Evolutionary conservation across 2,329 filamentous ascomycete genomes (phyloP), one percentile per base, ranked within the genome.

Genomic region (Chaetomiaceae sp.): DNA sequence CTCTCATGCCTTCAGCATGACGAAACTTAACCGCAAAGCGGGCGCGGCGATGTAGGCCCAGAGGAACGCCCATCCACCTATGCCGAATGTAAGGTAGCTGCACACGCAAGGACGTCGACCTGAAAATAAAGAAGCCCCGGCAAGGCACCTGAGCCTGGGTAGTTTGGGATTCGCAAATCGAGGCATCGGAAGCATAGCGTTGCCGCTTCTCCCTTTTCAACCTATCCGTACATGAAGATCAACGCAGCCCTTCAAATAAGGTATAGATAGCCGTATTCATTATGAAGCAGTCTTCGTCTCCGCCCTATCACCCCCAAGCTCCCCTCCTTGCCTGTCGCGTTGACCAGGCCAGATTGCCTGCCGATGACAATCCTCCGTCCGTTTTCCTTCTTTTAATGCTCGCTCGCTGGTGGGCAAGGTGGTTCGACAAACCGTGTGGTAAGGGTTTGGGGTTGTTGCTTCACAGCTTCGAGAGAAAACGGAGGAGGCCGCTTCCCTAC

Each of bases 401-500:
- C 29, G 47, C 47, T 49, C 44, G 55, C 43, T 54, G 23, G 8
- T 19, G 31, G 29, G 11, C 19, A 31, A 45, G 34, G 33, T 25
- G 33, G 29, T 34, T 43, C 1, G 36, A 25, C 17, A 34, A 17
- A 20, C n/a, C 19, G 25, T 44, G 39, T 39, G 34, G 36, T 47
- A 25, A 29, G 6, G 47, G 12, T 20, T 20, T 27, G 4, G 29
- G 37, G 7, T 20, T 25, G 12, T 42, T 25, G 17, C 22, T 36
- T 59, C 54, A 63, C 59, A 63, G 52, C 47, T 47, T 40, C 34
- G 61, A 61, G 54, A 63, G 59, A 50, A 61, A 58, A 60, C 58
- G 61, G 59, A 60, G 56, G 61, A 63, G 59, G 58, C 56, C 59
- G 58, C 53, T 40, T 55, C 50, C 63, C 68, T 84, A 97, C 83